Base-by-base conservation (phyloP, 148 eudicot species). In the Polygonum aviculare region DNA sequence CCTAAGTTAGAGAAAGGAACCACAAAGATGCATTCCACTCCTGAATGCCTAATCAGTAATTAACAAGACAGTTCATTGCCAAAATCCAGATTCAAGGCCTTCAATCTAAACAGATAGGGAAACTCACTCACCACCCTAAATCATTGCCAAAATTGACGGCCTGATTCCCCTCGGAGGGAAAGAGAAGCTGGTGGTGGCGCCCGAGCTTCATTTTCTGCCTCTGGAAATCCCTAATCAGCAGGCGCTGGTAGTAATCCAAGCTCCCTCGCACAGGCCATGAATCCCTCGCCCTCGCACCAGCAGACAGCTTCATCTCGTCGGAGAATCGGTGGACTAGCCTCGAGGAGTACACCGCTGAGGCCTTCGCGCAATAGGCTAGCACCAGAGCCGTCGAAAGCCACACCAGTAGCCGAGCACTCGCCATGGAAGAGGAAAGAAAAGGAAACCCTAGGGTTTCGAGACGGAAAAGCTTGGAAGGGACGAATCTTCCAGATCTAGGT, bases 321-420 rank as follows among this genome's bases (percentile, higher is more conserved):
- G 98, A 94, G 76, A 86, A 92, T 15, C 96, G 84, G 80, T 94
- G 97, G 35, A 94, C 74, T 5, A 94, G 79, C 82, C 85, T 84
- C 19, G 90, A 85, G 1, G 97, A 86, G 74, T 77, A 87, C 41
- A 74, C 77, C 76, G 26, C 67, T 40, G 77, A 70, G 77, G 8
- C 57, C 81, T n/a, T 41, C 36, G 39, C 26, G 67, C 65, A 51
- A 10, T 38, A 2, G 38, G n/a, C 60, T 19, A 81, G 10, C 36
- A 77, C 62, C 59, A 79, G 7, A 14, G 79, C 51, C 14, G 73
- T 48, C 7, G 69, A 35, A 44, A 80, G 38, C 54, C 78, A 83
- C 38, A 40, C 21, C 74, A 35, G 77, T 19, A 41, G 57, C 67
- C 57, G 10, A 55, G 72, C 7, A 47, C 5, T 35, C 3, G 45